Evolutionary conservation across 2,329 filamentous ascomycete genomes (phyloP).

Genomic region (Chrysoporthe puriensis): DNA sequence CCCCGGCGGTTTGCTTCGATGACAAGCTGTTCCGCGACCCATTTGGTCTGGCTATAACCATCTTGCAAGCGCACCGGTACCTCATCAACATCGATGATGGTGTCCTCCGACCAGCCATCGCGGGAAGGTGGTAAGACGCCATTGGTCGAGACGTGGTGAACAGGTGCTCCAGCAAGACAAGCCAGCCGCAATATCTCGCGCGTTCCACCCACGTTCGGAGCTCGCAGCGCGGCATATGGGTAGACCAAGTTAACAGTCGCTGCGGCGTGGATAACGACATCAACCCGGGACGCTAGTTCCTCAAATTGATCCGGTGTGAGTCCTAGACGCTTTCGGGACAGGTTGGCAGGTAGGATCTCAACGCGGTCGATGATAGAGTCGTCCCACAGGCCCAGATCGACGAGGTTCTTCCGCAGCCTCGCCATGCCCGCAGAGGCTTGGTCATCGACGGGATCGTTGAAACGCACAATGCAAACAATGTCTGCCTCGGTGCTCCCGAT

Average conservation of each 20-base stretch:
- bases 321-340: conserved; percentile 70
- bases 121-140: conserved; percentile 74
- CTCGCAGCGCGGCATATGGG: conserved; percentile 75
- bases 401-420: conserved; percentile 72
- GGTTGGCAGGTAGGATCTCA: conserved; percentile 73
- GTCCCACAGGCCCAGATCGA: conserved; percentile 79
- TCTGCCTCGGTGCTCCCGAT: conserved; percentile 69
- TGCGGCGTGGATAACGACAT: conserved; percentile 78
- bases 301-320: conserved; percentile 68
- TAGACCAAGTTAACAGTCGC: conserved; percentile 83
- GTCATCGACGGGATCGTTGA: conserved; percentile 67
- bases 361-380: conserved; percentile 79
- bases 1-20: conserved; percentile 70
- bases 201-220: conserved; percentile 79
- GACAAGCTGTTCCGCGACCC: conserved; percentile 78
- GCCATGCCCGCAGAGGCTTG: conserved; percentile 70
- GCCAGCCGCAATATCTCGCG: conserved; percentile 75
- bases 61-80: conserved; percentile 71
- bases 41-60: conserved; percentile 80
- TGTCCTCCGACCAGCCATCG: conserved; percentile 72
- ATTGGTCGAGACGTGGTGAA: conserved; percentile 81
- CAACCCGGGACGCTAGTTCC: conserved; percentile 64
- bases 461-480: conserved; percentile 75
- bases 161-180: conserved; percentile 66
- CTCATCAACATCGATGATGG: conserved; percentile 67